These are phyloP conservation scores for Fomitopsis serialis DNA, from an alignment of 768 basidiomycete genomes.

Conservation along the genomic window DNA sequence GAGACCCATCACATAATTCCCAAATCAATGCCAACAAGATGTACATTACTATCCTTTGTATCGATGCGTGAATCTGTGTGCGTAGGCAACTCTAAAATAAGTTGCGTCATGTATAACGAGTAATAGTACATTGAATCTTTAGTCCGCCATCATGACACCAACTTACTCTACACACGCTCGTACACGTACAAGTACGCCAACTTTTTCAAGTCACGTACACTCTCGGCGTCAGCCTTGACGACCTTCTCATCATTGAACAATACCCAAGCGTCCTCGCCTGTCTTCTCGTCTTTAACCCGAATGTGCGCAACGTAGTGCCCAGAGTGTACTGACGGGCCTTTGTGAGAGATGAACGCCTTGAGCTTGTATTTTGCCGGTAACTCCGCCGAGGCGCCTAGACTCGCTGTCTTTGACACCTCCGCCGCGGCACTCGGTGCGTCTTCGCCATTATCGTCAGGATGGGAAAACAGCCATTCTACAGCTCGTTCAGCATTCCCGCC, in stretches of 20 bases:
- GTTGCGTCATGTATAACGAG: no score
- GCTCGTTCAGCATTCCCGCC: conserved; percentile 76
- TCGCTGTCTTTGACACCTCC: conserved; percentile 16
- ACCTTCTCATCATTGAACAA: conserved; percentile 97
- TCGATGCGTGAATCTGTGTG: no score
- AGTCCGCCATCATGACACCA: no score
- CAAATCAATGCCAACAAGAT: no score
- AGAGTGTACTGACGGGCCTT: conserved; percentile 92
- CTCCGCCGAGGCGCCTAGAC: conserved; percentile 44
- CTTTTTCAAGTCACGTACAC: conserved; percentile 74
- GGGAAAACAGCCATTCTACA: conserved; percentile 93
- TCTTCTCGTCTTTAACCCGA: conserved; percentile 30
- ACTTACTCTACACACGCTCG: conserved; percentile 40
- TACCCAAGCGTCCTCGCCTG: conserved; percentile 63
- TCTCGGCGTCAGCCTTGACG: conserved; percentile 79
- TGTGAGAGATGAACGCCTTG: conserved; percentile 96
- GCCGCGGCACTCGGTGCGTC: conserved; percentile 25
- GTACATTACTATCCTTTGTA: no score
- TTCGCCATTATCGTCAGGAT: conserved; percentile 83
- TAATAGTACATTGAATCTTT: no score
- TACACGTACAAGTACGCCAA: conserved; percentile 94
- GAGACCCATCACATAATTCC: no score
- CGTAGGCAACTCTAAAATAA: no score
- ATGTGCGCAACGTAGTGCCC: conserved; percentile 91
- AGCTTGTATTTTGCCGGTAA: conserved; percentile 78